Evolutionary conservation across 1,139 yeast genomes (phyloP).

Genomic region (Sugiyamaella xylanicola): DNA sequence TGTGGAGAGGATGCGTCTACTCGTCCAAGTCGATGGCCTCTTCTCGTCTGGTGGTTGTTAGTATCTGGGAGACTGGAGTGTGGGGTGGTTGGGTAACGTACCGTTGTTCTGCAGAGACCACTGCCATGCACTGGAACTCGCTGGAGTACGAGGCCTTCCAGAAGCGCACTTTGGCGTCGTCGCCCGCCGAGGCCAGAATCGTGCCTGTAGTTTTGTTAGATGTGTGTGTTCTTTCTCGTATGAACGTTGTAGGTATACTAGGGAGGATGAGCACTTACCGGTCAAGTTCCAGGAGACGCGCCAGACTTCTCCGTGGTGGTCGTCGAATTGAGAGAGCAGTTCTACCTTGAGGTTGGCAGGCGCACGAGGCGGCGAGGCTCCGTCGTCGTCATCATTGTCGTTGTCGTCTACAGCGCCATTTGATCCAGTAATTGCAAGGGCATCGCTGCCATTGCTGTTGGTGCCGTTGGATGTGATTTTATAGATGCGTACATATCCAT

Average conservation of each 20-base stretch:
- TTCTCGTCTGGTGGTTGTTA: conserved; percentile 9
- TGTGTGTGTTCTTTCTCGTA: neutral
- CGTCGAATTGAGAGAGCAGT: conserved; percentile 60
- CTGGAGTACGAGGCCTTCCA: conserved; percentile 89
- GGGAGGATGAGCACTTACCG: conserved; percentile 46
- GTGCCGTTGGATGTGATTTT: conserved; percentile 54
- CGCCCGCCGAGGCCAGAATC: conserved; percentile 89
- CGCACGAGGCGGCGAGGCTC: conserved; percentile 19
- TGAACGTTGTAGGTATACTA: no score
- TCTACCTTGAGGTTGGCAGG: conserved; percentile 46
- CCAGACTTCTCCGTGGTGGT: conserved; percentile 93
- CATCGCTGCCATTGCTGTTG: neutral
- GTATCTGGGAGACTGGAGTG: no score
- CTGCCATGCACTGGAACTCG: conserved; percentile 91
- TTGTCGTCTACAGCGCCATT: conserved; percentile 37
- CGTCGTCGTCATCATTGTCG: conserved; percentile 40
- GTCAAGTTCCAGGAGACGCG: conserved; percentile 92
- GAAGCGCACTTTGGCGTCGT: conserved; percentile 86
- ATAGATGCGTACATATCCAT: conserved; percentile 86
- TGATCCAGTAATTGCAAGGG: no score
- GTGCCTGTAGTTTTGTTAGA: conserved; percentile 50
- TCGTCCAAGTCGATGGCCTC: conserved; percentile 19
- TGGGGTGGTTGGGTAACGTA: conserved; percentile 15
- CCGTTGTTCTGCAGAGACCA: conserved; percentile 64
- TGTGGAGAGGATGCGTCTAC: no score